These are phyloP conservation scores for Boletus pseudopeckii DNA, from an alignment of 768 basidiomycete genomes.

Conservation along the genomic window DNA sequence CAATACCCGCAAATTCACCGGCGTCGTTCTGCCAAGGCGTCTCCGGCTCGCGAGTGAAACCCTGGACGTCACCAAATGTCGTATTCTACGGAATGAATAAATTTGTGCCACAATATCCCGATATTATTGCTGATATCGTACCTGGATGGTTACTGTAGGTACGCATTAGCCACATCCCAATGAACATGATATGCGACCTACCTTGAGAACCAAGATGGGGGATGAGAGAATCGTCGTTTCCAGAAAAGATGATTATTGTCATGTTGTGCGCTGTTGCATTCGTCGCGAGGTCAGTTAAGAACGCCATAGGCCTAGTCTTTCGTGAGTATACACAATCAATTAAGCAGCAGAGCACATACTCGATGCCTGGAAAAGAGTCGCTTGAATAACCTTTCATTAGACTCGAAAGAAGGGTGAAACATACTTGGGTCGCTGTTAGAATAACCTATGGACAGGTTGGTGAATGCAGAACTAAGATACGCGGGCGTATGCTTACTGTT, in stretches of 20 bases:
- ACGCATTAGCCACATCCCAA: conserved; percentile 6
- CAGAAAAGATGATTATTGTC: conserved; percentile 58
- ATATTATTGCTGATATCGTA: conserved; percentile 18
- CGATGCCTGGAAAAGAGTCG: conserved; percentile 25
- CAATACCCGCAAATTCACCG: conserved; percentile 60
- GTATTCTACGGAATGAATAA: conserved; percentile 50
- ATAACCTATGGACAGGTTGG: conserved; percentile 13
- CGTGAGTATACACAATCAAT: conserved; percentile 6
- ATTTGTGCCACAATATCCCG: not conserved
- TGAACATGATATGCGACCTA: conserved; percentile 23
- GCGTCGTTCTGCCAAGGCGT: conserved; percentile 64
- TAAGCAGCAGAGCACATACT: conserved; percentile 23
- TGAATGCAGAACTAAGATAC: not conserved
- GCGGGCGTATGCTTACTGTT: conserved; percentile 20
- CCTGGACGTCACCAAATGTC: conserved; percentile 74
- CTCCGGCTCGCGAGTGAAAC: conserved; percentile 64
- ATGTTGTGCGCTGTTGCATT: conserved; percentile 54
- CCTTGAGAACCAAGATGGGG: conserved; percentile 63
- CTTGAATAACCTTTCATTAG: not conserved
- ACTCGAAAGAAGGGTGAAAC: conserved; percentile 2
- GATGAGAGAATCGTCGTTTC: conserved; percentile 66
- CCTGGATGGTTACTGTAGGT: conserved; percentile 54
- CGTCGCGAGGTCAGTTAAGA: conserved; percentile 61
- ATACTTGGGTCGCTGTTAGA: conserved; percentile 32
- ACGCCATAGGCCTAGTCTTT: conserved; percentile 52